phyloP scores from a whole-genome alignment of 768 basidiomycete species.

The Leccinum longicurvipes region DNA sequence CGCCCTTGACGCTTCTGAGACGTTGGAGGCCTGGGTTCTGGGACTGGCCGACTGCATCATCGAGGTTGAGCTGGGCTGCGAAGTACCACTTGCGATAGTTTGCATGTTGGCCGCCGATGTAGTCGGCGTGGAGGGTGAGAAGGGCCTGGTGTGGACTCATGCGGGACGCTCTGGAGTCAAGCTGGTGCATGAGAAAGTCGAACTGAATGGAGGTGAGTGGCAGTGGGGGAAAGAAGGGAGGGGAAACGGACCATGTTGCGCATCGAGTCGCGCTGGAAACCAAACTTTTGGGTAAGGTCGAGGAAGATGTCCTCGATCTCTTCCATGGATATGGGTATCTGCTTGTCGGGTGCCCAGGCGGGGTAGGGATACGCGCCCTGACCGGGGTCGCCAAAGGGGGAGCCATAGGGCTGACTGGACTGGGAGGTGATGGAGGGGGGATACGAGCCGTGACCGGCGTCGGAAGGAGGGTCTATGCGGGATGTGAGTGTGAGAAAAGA shows the following conservation, averaged over 20 bases:
- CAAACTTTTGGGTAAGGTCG: slow-evolving; percentile 97
- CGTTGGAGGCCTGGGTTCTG: slow-evolving; percentile 93
- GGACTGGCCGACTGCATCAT: slow-evolving; percentile 94
- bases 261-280: slow-evolving; percentile 95
- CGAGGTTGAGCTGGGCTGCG: slow-evolving; percentile 97
- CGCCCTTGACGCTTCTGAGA: slow-evolving; percentile 75
- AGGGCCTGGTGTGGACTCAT: slow-evolving; percentile 97
- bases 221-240: not conserved
- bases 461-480: slow-evolving; percentile 26
- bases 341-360: slow-evolving; percentile 89
- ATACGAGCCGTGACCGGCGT: slow-evolving; percentile 40
- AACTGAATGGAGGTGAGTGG: slow-evolving; percentile 50
- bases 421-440: slow-evolving; percentile 60
- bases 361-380: slow-evolving; percentile 75
- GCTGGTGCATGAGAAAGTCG: slow-evolving; percentile 96
- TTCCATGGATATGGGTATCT: slow-evolving; percentile 95
- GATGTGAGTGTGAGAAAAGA: not conserved
- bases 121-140: slow-evolving; percentile 95
- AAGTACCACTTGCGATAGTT: slow-evolving; percentile 99
- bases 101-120: slow-evolving; percentile 97
- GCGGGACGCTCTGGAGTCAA: slow-evolving; percentile 96
- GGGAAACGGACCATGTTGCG: slow-evolving; percentile 74
- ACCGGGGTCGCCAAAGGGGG: slow-evolving; percentile 57
- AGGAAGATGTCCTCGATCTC: slow-evolving; percentile 99
- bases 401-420: slow-evolving; percentile 53